Evolutionary conservation across 495 filamentous ascomycete species (phyloP), one percentile per base, ranked within the genome.

Genomic region (Hypoxylon crocopeplum): DNA sequence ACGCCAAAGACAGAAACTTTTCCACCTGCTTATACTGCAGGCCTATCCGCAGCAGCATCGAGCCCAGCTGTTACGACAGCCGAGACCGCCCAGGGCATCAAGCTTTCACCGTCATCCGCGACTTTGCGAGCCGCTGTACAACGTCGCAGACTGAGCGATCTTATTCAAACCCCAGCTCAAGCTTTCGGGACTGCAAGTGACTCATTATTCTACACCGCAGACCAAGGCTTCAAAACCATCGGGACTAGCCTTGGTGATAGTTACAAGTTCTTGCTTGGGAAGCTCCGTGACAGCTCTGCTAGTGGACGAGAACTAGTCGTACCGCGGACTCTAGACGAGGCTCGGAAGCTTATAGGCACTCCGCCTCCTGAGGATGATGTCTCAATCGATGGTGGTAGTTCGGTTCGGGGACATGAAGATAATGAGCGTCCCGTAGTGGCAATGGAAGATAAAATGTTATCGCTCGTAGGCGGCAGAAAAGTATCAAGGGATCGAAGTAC

Each of bases 191-290:
- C 87, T 6, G 90, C 92, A 39, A 88, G 90, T 41, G 92, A 94
- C 72, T 86, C 88, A 7, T 84, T 97, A 10, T 84, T 94, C 27
- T 89, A 77, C 53, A 93, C 88, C 8, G 94, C 94, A 12, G 95
- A 98, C 63, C 90, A 96, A 66, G 81, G 92, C 7, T 75, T 97
- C 61, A 96, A 97, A 57, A 93, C 87, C 8, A 93, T 99, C 52
- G 85, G 93, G 49, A 89, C 79, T 51, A 90, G 93, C 17, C 76
- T 99, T 7, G 92, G 93, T 24, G 89, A 88, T 62, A 95, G 91
- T 66, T 96, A 97, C 75, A 95, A 93, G 64, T 95, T 98, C 56
- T 76, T 98, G 7, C 87, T 99, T 44, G 93, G 93, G 30, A 90
- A 92, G 60, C 83, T 97, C 20, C 88, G 88, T 62, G 92, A 96